Percentiles rank a stretch among this genome's conserved stretches.
phyloP scores from a whole-genome alignment of 2,329 filamentous ascomycete species.

The Phialophora tarda region DNA sequence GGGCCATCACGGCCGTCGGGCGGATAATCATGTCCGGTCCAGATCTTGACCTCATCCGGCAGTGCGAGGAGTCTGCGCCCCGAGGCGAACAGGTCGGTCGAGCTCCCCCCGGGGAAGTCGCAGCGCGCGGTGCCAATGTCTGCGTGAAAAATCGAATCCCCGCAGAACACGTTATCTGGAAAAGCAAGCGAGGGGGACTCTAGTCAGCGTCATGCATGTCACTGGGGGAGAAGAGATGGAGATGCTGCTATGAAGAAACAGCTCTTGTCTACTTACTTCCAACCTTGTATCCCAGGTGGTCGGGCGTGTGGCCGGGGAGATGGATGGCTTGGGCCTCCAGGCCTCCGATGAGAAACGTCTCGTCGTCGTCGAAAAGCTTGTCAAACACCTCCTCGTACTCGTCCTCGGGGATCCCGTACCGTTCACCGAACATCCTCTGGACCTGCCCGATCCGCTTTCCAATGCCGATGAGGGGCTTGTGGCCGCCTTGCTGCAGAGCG shows the following conservation, averaged over 20 bases:
- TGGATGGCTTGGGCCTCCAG: conserved; percentile 59
- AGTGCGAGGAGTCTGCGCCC: conserved; percentile 52
- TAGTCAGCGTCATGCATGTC: too few species aligned
- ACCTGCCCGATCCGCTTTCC: conserved; percentile 63
- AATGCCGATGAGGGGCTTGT: conserved; percentile 55
- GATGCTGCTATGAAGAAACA: conserved; percentile 64
- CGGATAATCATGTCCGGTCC: conserved; percentile 61
- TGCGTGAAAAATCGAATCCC: conserved; percentile 60
- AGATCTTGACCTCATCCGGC: conserved; percentile 55
- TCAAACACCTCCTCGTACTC: conserved; percentile 61
- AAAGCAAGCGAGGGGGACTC: conserved; percentile 49
- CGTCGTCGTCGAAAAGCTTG: conserved; percentile 61
- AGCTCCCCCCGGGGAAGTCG: conserved; percentile 61
- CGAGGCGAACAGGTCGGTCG: conserved; percentile 53
- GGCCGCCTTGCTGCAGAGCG: conserved; percentile 40
- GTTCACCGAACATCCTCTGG: conserved; percentile 58
- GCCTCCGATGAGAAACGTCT: conserved; percentile 59
- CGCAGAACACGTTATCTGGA: conserved; percentile 58
- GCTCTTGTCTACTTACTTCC: conserved; percentile 47
- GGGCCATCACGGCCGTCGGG: conserved; percentile 43
- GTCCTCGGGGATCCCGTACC: conserved; percentile 54
- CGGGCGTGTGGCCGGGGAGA: conserved; percentile 67
- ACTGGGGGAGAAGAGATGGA: conserved; percentile 58
- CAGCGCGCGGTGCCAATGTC: conserved; percentile 61
- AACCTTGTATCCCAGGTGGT: conserved; percentile 66